Conservation (phyloP, 768 basidiomycete genomes). For the Lentinus tigrinus region DNA sequence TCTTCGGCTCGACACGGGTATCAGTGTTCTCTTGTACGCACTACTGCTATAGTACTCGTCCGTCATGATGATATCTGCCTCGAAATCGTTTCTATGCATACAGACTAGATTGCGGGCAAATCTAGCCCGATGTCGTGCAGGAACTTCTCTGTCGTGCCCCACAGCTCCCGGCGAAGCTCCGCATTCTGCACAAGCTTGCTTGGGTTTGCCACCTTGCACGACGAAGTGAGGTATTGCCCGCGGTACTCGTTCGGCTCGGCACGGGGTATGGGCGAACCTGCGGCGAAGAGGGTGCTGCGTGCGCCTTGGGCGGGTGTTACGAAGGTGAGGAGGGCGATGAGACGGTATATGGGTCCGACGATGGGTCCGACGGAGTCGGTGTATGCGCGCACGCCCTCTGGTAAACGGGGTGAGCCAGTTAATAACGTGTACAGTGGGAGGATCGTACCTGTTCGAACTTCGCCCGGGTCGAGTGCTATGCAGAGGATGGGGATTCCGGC, state of each 20-base stretch:
- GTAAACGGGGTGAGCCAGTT: not conserved
- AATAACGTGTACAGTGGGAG: not conserved
- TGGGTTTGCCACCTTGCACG: slow-evolving; percentile 1
- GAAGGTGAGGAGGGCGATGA: slow-evolving; percentile 13
- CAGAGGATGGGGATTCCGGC: slow-evolving; percentile 30
- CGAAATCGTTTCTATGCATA: too few relatives aligned
- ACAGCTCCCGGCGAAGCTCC: slow-evolving; percentile 19
- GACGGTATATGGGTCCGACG: slow-evolving; percentile 10
- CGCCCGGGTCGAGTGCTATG: slow-evolving; percentile 36
- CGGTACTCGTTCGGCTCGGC: slow-evolving; percentile 6
- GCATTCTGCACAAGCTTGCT: slow-evolving; percentile 1
- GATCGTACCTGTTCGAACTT: slow-evolving; percentile 30
- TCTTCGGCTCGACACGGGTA: too few relatives aligned
- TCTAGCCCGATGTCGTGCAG: slow-evolving; percentile 10
- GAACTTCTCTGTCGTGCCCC: slow-evolving; percentile 24
- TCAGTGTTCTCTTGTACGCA: too few relatives aligned
- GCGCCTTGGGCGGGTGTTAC: slow-evolving; percentile 17
- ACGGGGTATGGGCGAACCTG: slow-evolving; percentile 18
- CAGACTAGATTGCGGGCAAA: not conserved
- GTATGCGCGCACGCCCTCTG: slow-evolving; percentile 20
- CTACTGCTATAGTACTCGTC: too few relatives aligned
- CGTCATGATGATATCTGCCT: too few relatives aligned
- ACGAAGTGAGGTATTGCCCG: slow-evolving; percentile 16
- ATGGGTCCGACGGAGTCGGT: slow-evolving; percentile 11
- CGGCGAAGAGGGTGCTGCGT: slow-evolving; percentile 21